Evolutionary conservation across 2,329 filamentous ascomycete species (phyloP), one percentile per base, ranked within the genome.

Genomic region (Fusarium luffae): DNA sequence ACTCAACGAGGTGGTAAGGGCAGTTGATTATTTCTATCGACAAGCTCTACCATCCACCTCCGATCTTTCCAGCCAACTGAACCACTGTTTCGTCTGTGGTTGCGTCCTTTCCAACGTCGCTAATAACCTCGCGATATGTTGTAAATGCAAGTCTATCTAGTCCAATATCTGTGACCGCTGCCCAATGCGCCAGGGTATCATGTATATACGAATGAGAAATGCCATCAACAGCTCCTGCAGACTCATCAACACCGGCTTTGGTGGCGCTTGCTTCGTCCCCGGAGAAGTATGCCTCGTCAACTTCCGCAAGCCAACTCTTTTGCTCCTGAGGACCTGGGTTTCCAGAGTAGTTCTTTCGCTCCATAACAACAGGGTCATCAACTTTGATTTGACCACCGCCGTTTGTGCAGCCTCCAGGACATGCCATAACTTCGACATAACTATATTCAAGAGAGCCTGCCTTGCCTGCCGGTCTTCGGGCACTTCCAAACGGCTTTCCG

Each of bases 341-440:
- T 32, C 80, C 79, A 4, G 79, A 77, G 16, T 83, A 71, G 4
- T 82, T 81, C 67, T 82, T 84, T 49, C 84, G 84, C 66, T 85
- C 84, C 43, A 84, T 75, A 12, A 90, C 81, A 14, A 89, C 82
- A 9, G 92, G 88, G 77, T 98, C 96, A 55, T 93, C 92, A 27
- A 93, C 88, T 77, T 97, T 97, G 77, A 99, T 90, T 82, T 99
- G 96, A 1, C 96, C 96, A 40, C 96, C 96, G 3, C 96, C 96
- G 75, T 99, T 99, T 57, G 96, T 99, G 82, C 96, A 99, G 5
- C 96, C 96, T n/a, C 96, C 96, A 0, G 96, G 96, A 79, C 96
- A 99, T 16, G 96, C 96, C 96, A 99, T 99, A 62, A 99, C 96
- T 81, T 99, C 96, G 28, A 98, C 92, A 80, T 97, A 98, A n/a